Base-by-base conservation (phyloP, 2,329 filamentous ascomycete genomes). In the Teratosphaeria gauchensis region DNA sequence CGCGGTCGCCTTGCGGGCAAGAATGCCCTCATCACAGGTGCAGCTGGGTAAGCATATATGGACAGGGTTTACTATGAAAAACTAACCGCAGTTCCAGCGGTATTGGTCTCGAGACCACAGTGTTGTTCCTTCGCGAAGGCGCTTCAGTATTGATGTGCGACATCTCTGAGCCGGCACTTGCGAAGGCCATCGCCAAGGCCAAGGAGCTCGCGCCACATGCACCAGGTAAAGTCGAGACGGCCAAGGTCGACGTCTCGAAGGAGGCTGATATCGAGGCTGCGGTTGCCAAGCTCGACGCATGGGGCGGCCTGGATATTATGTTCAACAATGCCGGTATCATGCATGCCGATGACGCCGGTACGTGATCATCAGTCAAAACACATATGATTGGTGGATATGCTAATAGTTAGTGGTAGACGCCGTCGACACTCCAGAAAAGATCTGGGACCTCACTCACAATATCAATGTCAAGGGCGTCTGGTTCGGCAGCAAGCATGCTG, bases 381-480 rank as follows among this genome's bases (percentile, higher is more conserved):
- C 1, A 42, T 5, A 11, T 12, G 30, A 33, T 3, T 21, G 21
- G 3, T 46, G 30, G 21, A 35, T 38, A 4, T 33, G 9, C 46
- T 38, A 28, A 52, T 61, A 57, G 58, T 21, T 51, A 3, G 12
- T 24, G 11, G 31, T n/a, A 73, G 72, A 74, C 73, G 90, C 92
- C 54, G 78, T 95, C 72, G 83, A 87, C 72, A 96, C 91, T 1
- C 86, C 89, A 55, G 90, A 96, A 78, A 85, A 84, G 68, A 92
- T 96, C 78, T 96, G 92, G 92, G 90, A 96, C 69, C 78, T 95
- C 65, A 96, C 92, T 4, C 90, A 95, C 62, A 86, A 84, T 73
- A 95, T 96, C 80, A 96, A 96, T 75, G 92, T 96, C 74, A 96
- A 96, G 83, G 92, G 92, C 51, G 92, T 96, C n/a, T 96, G 92